A percentile compares a stretch with the other conserved stretches of the same genome.
Conservation (phyloP, 208 protist genomes). For the Wallacemonas rigidus region DNA sequence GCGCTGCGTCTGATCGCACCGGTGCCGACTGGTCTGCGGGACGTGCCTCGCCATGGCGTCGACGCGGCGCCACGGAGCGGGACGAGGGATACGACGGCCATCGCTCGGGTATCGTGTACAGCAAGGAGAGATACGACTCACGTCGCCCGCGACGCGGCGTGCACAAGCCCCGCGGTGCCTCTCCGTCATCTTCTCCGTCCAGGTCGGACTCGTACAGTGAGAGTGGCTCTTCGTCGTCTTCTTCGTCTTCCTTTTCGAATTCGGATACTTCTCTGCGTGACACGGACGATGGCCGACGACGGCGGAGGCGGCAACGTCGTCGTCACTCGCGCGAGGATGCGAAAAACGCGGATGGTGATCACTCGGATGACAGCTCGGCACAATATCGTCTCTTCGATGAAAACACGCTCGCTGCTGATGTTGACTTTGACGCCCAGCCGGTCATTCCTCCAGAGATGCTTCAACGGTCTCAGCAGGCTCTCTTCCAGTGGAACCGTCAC, state of each 20-base stretch:
- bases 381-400: background rate
- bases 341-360: too few species aligned
- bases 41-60: background rate
- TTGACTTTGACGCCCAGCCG: constrained; percentile 52
- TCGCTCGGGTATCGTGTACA: constrained; percentile 5
- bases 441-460: constrained; percentile 64
- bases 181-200: too few species aligned
- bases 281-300: background rate
- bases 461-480: constrained; percentile 18
- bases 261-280: too few species aligned
- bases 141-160: background rate
- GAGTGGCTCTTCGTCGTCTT: background rate
- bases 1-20: background rate
- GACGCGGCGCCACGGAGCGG: background rate
- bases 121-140: background rate
- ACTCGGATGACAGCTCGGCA: background rate
- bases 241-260: background rate
- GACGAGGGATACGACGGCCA: background rate
- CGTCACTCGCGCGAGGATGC: background rate
- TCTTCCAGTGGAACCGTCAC: constrained; percentile 58
- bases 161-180: too few species aligned
- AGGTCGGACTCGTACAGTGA: background rate
- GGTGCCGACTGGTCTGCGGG: background rate
- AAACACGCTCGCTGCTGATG: background rate
- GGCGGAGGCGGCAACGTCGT: background rate